A percentile compares a stretch with the other conserved stretches of the same genome.
These are phyloP conservation scores for Halenospora varia DNA, from an alignment of 495 filamentous ascomycete genomes.

Conservation along the genomic window DNA sequence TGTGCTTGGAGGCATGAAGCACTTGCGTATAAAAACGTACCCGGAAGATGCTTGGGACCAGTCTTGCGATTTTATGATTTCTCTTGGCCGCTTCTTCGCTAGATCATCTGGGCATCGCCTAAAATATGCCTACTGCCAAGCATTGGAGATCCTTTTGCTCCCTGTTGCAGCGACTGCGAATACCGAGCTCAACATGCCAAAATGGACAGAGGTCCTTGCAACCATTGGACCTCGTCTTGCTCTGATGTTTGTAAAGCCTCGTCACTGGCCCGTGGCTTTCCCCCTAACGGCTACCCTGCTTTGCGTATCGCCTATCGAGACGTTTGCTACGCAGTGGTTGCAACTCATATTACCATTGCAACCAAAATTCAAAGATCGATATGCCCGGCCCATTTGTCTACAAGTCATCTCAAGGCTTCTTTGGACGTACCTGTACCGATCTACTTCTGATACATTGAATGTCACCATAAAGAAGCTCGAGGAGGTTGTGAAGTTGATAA, in stretches of 20 bases:
- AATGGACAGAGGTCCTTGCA: conserved; percentile 81
- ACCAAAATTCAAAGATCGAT: conserved; percentile 76
- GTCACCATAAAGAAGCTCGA: conserved; percentile 75
- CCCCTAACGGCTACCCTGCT: conserved; percentile 79
- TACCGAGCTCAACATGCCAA: conserved; percentile 68
- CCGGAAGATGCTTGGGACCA: conserved; percentile 76
- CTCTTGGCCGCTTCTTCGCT: conserved; percentile 74
- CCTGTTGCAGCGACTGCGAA: conserved; percentile 78
- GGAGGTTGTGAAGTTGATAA: conserved; percentile 75
- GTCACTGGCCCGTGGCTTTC: conserved; percentile 85
- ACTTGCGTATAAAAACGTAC: conserved; percentile 68
- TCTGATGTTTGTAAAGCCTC: conserved; percentile 83
- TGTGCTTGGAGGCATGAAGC: conserved; percentile 85
- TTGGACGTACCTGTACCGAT: conserved; percentile 91
- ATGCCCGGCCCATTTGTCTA: conserved; percentile 72
- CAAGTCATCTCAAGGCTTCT: conserved; percentile 88
- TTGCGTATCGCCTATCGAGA: conserved; percentile 81
- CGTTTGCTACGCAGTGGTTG: conserved; percentile 80
- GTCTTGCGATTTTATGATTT: conserved; percentile 83
- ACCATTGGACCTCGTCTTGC: conserved; percentile 69
- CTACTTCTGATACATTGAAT: conserved; percentile 62
- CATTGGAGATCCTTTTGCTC: conserved; percentile 82
- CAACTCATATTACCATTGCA: conserved; percentile 72
- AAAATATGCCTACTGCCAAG: conserved; percentile 90
- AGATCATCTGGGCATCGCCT: conserved; percentile 80